Base-by-base conservation (phyloP, 2,329 filamentous ascomycete species). In the Diaporthe vexans region DNA sequence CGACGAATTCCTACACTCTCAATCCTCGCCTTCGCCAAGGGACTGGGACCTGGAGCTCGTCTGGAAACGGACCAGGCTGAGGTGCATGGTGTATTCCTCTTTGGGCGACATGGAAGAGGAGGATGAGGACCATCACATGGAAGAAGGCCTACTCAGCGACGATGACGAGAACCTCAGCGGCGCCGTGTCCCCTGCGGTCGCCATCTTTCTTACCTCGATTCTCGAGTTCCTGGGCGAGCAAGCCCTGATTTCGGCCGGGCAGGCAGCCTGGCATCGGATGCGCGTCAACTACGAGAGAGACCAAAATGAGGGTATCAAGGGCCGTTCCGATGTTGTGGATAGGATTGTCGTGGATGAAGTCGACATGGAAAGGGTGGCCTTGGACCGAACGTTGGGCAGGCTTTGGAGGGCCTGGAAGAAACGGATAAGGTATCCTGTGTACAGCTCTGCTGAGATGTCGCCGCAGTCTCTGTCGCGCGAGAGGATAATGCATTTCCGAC, bases 21-120 rank as follows among this genome's bases (percentile, higher is more conserved):
- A 89, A 58, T 87, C 88, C 33, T 84, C 85, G 58, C 85, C 86
- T 43, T 83, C 87, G 2, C 83, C 85, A 15, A 87, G 88, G 2
- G 91, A 93, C 78, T 98, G 96, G 91, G 95, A 98, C 81, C 86
- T 97, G n/a, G 94, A 98, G 81, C 88, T 95, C 73, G 93, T 95
- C 24, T 99, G 97, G 95, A 98, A 97, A 85, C 91, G 97, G 78
- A 97, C 95, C 0, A 91, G 97, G 72, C 85, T 99, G 79, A 91
- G 97, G 75, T 98, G 97, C 82, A 99, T 99, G 97, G 96, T 99
- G 29, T 98, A 98, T 82, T 98, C 95, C 11, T 95, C 97, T 11
- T 87, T 99, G 9, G 97, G 97, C 58, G 96, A 99, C 81, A 92
- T 99, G 89, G 97, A 99, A 83, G 97, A 99, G 84, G 95, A 98